Evolutionary conservation across 306 rosid genomes (phyloP), one percentile per base, ranked within the genome.

Genomic region (Calophaca sinica): DNA sequence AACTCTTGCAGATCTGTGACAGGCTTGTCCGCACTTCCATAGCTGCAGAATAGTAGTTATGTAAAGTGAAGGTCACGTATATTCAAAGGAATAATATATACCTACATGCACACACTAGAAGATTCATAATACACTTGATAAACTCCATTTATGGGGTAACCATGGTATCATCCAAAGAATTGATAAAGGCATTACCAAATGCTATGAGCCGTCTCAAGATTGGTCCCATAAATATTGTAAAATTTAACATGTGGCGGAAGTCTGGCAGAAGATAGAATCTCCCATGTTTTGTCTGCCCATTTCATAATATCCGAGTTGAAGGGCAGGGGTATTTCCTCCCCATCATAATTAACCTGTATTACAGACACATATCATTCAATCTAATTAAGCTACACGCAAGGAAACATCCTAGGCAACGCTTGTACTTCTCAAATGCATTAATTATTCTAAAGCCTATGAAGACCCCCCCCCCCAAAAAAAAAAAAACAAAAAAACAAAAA

Each of bases 171-270:
- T 52, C 50, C 20, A 50, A 66, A 39, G 45, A 84, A 14, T 9
- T 60, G 62, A 38, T 6, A 66, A 39, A 80, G 76, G 59, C 70
- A 72, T 80, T 94, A 94, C 99, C 99, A 86, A 83, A 92, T 86
- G 62, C 88, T 90, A 82, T 94, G 94, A n/a, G 96, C 86, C 1
- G 99, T 94, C 70, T 78, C 82, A 4, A 87, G 82, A 92, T 68
- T 82, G 64, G 75, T 85, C 83, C 92, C 99, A 54, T 94, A 94
- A 84, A 94, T 84, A 72, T 90, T 92, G 89, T 87, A 94, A 83
- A 94, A 94, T 82, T 94, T 92, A 74, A 94, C 96, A 58, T 80
- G 50, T 1, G 97, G 39, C 55, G 99, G 99, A 73, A 94, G 89
- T 89, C 86, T 87, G n/a, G 99, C 97, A 69, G 63, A 75, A 72